Evolutionary conservation across 2,329 filamentous ascomycete genomes (phyloP).

Genomic region (Paracoccidioides brasiliensis): DNA sequence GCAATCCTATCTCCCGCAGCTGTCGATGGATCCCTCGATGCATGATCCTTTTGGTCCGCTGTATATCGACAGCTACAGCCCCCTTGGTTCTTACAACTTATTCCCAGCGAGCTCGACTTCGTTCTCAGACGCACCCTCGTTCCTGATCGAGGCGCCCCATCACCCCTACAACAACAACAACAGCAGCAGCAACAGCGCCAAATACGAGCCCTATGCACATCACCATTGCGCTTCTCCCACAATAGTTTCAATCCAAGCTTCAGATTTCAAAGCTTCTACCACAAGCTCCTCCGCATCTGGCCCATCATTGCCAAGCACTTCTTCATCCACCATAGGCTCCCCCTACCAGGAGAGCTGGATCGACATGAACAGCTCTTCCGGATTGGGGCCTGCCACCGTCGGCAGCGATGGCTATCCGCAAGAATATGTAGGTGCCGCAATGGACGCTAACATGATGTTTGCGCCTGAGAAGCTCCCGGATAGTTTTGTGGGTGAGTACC

Average conservation of each 20-base stretch:
- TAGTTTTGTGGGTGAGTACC: constrained; percentile 35
- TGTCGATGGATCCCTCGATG: constrained; percentile 10
- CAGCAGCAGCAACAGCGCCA: not conserved
- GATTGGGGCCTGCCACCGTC: constrained; percentile 52
- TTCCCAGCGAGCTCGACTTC: constrained; percentile 6
- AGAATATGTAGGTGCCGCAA: constrained; percentile 34
- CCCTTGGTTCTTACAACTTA: constrained; percentile 8
- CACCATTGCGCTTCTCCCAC: constrained; percentile 23
- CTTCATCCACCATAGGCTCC: constrained; percentile 55
- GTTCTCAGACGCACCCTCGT: constrained; percentile 5
- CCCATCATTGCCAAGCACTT: constrained; percentile 43
- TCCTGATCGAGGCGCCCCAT: constrained; percentile 2
- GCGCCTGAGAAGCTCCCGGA: constrained; percentile 32
- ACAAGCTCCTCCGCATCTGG: constrained; percentile 46
- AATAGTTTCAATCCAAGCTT: constrained; percentile 17
- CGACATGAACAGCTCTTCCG: constrained; percentile 39
- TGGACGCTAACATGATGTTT: constrained; percentile 32
- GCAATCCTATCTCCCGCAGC: constrained; percentile 9
- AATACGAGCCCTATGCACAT: constrained; percentile 7
- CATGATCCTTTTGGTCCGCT: constrained; percentile 6
- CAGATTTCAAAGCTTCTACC: constrained; percentile 40
- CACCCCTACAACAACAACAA: not conserved
- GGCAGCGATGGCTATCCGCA: constrained; percentile 45
- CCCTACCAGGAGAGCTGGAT: constrained; percentile 52
- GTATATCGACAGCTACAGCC: constrained; percentile 2